Evolutionary conservation across 345 rosid species (phyloP).

Genomic region (Brassica cretica): DNA sequence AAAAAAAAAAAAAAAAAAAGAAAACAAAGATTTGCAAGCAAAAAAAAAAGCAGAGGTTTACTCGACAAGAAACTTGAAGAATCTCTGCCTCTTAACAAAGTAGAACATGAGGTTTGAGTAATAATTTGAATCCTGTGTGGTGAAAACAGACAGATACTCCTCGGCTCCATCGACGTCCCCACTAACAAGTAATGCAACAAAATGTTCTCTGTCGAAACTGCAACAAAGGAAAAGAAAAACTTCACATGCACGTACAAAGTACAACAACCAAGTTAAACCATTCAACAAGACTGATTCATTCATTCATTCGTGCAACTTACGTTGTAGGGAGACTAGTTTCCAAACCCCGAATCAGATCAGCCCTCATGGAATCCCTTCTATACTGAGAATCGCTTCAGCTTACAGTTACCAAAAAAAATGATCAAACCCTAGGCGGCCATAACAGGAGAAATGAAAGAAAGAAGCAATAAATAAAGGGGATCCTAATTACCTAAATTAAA

Average conservation of each 20-base stretch:
- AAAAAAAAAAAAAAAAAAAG: too few species aligned
- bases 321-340: background rate
- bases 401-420: too few species aligned
- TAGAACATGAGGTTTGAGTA: background rate
- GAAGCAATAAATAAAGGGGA: too few species aligned
- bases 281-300: background rate
- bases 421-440: too few species aligned
- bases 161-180: background rate
- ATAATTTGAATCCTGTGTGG: background rate
- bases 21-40: background rate
- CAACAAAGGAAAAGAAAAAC: background rate
- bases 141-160: background rate
- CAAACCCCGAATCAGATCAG: background rate
- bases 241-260: too few species aligned
- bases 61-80: background rate
- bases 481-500: too few species aligned
- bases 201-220: background rate
- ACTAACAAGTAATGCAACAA: background rate
- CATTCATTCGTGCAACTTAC: background rate
- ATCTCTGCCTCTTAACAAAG: background rate
- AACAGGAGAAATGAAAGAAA: too few species aligned
- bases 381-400: too few species aligned
- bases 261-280: background rate
- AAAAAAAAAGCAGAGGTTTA: background rate
- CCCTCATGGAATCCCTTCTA: background rate